Evolutionary conservation across 805 yeast genomes (phyloP), one percentile per base, ranked within the genome.

Genomic region (Yarrowia phangngaensis): DNA sequence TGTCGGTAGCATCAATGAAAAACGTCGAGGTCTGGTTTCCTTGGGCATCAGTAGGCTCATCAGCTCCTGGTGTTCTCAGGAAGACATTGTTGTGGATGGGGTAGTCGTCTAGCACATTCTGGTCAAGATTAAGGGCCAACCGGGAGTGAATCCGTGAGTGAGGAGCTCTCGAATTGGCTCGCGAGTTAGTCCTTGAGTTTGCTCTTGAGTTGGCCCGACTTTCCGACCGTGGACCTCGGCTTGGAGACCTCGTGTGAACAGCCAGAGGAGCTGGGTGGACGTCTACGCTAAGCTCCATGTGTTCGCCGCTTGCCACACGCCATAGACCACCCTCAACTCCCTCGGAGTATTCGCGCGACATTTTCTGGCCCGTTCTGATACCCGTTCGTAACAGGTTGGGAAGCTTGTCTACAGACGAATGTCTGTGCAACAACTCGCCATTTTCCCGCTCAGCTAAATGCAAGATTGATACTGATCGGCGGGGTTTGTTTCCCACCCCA

Each of bases 281-380:
- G 15, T 41, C 48, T 20, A 29, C 12, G 6, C 35, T 29, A 20
- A 29, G 17, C 7, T 29, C 48, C 34, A 30, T 29, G 19, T 41
- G 17, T 17, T 38, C 45, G 13, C 45, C 45, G 9, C 24, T 17
- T 17, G 45, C 45, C 13, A 38, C 45, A 13, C 45, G 45, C 45
- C 45, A 38, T 32, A 38, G 23, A 13, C 45, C 45, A 19, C 45
- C 45, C 32, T 38, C 45, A 23, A 38, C 45, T 17, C 49, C 28
- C 31, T 46, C 40, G 15, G 32, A 33, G 16, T 27, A 60, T 58
- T 27, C 38, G 15, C 41, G 32, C 5, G 50, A 20, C 52, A 50
- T 43, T 32, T 20, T 26, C 28, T 27, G 33, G 51, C 47, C 51
- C 12, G 45, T 35, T 3, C 34, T 27, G 6, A 41, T 41, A 2